These are phyloP conservation scores for Ricinus communis DNA, from an alignment of 345 rosid species.

Conservation along the genomic window DNA sequence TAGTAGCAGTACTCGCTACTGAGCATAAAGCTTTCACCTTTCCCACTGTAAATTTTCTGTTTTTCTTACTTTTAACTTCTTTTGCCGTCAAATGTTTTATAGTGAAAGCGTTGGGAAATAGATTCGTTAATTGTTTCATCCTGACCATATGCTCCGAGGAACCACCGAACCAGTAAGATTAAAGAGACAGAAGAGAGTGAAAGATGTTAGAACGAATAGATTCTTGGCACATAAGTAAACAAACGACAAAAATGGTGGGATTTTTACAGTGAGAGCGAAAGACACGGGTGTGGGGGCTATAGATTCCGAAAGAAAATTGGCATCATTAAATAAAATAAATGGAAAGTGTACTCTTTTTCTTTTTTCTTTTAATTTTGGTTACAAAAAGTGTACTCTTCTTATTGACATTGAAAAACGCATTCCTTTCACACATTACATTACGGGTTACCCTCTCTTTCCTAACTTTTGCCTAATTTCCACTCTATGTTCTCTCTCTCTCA, in stretches of 20 bases:
- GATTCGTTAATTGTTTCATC: too few species aligned
- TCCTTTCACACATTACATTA: too few species aligned
- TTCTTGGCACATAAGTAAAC: not conserved
- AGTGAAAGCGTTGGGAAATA: too few species aligned
- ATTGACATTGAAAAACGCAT: too few species aligned
- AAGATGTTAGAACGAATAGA: constrained; percentile 9
- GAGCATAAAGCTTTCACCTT: too few species aligned
- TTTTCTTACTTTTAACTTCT: too few species aligned
- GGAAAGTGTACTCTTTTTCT: constrained; percentile 14
- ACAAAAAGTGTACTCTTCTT: too few species aligned
- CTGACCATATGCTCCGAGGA: too few species aligned
- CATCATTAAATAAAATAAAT: constrained; percentile 16
- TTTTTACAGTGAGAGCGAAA: constrained; percentile 17
- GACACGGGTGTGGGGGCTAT: constrained; percentile 27
- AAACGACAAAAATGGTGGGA: not conserved
- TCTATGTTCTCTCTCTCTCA: not conserved
- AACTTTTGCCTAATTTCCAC: constrained; percentile 23
- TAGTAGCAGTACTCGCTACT: too few species aligned
- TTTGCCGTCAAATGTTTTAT: too few species aligned
- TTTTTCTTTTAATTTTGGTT: too few species aligned
- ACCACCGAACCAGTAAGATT: not conserved
- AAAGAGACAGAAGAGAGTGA: not conserved
- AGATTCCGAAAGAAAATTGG: constrained; percentile 15
- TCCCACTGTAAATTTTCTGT: too few species aligned
- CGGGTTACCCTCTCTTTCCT: constrained; percentile 9